phyloP scores from a whole-genome alignment of 257 asterid genomes.

The Craterostigma plantagineum region DNA sequence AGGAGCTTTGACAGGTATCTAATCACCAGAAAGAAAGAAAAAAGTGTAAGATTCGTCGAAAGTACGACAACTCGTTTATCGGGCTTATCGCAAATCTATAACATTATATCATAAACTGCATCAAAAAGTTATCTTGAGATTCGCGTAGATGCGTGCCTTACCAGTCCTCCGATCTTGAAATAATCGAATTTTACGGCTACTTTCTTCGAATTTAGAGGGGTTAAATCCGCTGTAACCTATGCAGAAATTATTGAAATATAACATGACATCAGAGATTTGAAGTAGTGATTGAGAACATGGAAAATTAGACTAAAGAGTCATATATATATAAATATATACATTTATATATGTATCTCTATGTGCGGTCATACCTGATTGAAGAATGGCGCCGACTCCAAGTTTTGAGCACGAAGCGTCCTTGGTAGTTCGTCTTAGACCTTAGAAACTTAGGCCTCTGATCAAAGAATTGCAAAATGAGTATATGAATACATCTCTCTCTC shows the following conservation, averaged over 20 bases:
- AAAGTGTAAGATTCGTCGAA: not conserved
- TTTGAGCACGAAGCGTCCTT: slow-evolving; percentile 82
- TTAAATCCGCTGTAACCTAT: slow-evolving; percentile 80
- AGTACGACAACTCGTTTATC: not conserved
- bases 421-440: slow-evolving; percentile 44
- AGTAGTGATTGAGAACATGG: too few species aligned
- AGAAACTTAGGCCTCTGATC: slow-evolving; percentile 69
- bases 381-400: slow-evolving; percentile 61
- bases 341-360: too few species aligned
- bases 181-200: slow-evolving; percentile 68
- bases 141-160: slow-evolving; percentile 17
- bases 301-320: too few species aligned
- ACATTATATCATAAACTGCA: not conserved
- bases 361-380: slow-evolving; percentile 68
- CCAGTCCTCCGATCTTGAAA: slow-evolving; percentile 74
- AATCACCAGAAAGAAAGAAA: slow-evolving; percentile 1
- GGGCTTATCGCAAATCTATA: not conserved
- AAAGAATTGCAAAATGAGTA: not conserved
- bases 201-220: slow-evolving; percentile 46
- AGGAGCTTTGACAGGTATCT: slow-evolving; percentile 72
- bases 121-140: too few species aligned
- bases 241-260: slow-evolving; percentile 1
- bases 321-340: not conserved
- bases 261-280: not conserved
- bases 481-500: too few species aligned